Base-by-base conservation (phyloP, 2,329 filamentous ascomycete species). In the Didymella lethalis region DNA sequence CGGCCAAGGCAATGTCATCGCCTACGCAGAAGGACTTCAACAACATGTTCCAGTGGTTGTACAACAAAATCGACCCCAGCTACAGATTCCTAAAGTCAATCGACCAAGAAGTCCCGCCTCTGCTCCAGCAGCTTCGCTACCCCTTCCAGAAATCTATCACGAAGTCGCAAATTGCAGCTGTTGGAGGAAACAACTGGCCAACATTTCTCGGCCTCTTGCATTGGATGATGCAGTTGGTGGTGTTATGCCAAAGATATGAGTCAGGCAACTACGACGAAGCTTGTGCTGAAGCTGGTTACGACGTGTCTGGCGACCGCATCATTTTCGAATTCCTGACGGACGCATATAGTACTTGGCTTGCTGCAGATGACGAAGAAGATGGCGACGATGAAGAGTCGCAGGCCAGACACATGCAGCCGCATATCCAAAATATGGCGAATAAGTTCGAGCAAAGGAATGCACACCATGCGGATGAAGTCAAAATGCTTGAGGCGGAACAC, bases 21-120 rank as follows among this genome's bases (percentile, higher is more conserved):
- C 96, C 95, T 0, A 99, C 94, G 0, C 94, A 98, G 69, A 99
- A 99, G 74, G 95, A 99, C 76, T 99, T 99, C 81, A 95, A 96
- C 72, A 90, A 87, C 78, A 96, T 99, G 85, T 99, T 99, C 73
- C 93, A 98, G 72, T 99, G 94, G 91, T 83, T 99, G 3, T 99
- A 99, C 77, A 92, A 93, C 72, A 90, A 93, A 57, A 96, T 99
- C 73, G 95, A 99, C 74, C 95, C 95, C 0, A 91, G 89, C 68
- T 96, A 98, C 76, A 88, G 89, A 34, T 98, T 99, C 71, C 89
- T 93, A 71, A 97, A 97, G 77, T 91, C 90, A 49, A 97, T 98
- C 70, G 95, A 98, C 75, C 90, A 94, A 55, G 96, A 99, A 75
- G 93, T 98, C 0, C 93, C 94, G 12, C 89, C 93, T 0, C 88